Conservation (phyloP, 2,329 filamentous ascomycete genomes). For the Lecanoromycetidae sp. region DNA sequence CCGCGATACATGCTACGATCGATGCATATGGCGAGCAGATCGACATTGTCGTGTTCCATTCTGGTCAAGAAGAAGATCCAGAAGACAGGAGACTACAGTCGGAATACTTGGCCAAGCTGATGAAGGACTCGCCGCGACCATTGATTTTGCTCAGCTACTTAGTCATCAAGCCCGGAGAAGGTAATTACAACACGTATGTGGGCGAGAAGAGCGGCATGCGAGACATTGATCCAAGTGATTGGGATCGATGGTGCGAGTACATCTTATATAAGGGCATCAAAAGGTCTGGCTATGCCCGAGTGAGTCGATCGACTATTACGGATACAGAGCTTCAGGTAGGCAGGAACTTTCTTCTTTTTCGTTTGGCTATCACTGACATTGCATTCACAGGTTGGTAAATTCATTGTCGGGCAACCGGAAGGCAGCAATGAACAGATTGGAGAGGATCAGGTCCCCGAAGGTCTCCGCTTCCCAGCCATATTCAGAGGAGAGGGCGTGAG, state of each 20-base stretch:
- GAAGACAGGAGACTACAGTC: conserved; percentile 82
- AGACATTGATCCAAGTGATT: conserved; percentile 83
- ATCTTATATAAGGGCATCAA: conserved; percentile 86
- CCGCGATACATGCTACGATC: conserved; percentile 91
- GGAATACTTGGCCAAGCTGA: conserved; percentile 73
- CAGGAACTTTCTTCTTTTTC: background rate
- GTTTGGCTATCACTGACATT: conserved; percentile 17
- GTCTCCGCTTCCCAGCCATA: conserved; percentile 68
- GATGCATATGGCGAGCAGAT: conserved; percentile 82
- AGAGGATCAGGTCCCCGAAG: conserved; percentile 64
- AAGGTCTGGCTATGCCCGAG: conserved; percentile 76
- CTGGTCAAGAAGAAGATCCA: conserved; percentile 89
- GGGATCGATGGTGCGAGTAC: conserved; percentile 98
- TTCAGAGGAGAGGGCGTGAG: conserved; percentile 79
- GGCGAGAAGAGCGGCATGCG: conserved; percentile 79
- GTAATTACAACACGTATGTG: conserved; percentile 96
- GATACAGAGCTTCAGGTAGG: conserved; percentile 87
- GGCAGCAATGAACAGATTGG: conserved; percentile 53
- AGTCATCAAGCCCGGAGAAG: conserved; percentile 76
- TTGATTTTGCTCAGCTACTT: conserved; percentile 82
- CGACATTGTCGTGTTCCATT: conserved; percentile 97
- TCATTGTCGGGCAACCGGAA: conserved; percentile 63
- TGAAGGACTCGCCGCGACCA: conserved; percentile 71
- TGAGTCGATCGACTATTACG: conserved; percentile 82
- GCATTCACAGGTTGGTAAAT: conserved; percentile 60